Conservation (phyloP, 345 rosid species). For the Populus davidiana region DNA sequence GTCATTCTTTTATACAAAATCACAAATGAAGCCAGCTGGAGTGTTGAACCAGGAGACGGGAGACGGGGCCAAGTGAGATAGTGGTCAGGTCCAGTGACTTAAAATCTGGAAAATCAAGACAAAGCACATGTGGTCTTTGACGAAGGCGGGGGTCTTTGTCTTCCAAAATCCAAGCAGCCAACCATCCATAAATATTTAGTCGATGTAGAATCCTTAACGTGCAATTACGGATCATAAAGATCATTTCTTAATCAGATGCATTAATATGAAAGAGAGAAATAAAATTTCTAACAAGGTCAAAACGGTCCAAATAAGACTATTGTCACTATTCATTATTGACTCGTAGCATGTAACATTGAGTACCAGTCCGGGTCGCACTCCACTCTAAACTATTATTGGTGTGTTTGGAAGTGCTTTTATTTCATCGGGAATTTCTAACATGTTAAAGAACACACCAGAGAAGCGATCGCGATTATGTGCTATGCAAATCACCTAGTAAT, state of each 20-base stretch:
- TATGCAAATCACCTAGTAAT: fast-evolving
- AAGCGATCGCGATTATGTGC: too few relatives aligned
- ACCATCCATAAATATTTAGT: background rate
- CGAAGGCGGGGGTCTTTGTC: background rate
- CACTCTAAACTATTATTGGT: too few relatives aligned
- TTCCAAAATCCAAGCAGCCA: constrained; percentile 17
- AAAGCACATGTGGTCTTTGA: background rate
- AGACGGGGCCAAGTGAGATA: background rate
- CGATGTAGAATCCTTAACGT: background rate
- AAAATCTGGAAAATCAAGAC: background rate
- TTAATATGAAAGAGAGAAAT: too few relatives aligned
- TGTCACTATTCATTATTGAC: too few relatives aligned
- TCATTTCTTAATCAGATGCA: background rate
- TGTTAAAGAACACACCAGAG: too few relatives aligned
- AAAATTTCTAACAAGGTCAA: too few relatives aligned
- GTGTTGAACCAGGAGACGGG: background rate
- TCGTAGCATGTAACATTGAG: too few relatives aligned
- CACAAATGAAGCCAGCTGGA: background rate
- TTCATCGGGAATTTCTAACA: too few relatives aligned
- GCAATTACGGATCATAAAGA: background rate
- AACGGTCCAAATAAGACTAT: too few relatives aligned
- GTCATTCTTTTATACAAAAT: background rate
- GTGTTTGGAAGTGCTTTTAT: too few relatives aligned
- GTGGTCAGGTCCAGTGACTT: background rate
- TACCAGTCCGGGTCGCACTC: too few relatives aligned